Evolutionary conservation across 495 filamentous ascomycete genomes (phyloP).

Genomic region (Podospora bellae-mahoneyi): DNA sequence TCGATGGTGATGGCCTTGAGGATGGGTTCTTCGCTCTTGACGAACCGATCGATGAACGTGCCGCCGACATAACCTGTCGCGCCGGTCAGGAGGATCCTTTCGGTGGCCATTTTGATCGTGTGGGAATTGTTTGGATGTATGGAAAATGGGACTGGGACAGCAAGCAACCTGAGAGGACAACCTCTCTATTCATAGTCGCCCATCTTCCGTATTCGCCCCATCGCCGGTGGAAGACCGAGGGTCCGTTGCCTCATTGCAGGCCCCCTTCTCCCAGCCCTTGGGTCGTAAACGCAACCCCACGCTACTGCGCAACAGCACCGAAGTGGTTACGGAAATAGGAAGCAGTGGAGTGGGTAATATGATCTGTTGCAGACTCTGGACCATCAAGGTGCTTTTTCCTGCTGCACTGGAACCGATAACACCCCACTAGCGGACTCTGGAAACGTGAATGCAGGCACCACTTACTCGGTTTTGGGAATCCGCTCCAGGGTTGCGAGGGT

Average conservation of each 20-base stretch:
- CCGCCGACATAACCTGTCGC: slow-evolving; percentile 20
- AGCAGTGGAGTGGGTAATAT: background rate
- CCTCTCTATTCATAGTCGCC: slow-evolving; percentile 4
- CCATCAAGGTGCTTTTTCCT: background rate
- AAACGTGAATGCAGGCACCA: background rate
- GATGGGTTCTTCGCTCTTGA: slow-evolving; percentile 10
- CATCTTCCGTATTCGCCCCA: background rate
- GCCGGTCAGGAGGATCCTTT: slow-evolving; percentile 17
- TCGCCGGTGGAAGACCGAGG: background rate
- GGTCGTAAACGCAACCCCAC: background rate
- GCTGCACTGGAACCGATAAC: background rate
- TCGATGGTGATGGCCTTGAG: slow-evolving; percentile 6
- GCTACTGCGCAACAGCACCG: slow-evolving; percentile 1
- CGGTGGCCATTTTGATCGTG: background rate
- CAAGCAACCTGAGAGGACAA: background rate
- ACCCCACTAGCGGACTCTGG: background rate
- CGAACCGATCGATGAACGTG: slow-evolving; percentile 12
- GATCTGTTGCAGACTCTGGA: background rate
- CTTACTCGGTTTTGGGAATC: background rate
- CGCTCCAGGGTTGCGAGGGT: background rate
- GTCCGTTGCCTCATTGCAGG: background rate
- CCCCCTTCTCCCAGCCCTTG: background rate
- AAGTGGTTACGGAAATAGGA: background rate
- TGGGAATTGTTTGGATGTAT: background rate
- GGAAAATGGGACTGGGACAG: background rate